Base-by-base conservation (phyloP, 2,329 filamentous ascomycete genomes). In the Sporothrix mexicana region DNA sequence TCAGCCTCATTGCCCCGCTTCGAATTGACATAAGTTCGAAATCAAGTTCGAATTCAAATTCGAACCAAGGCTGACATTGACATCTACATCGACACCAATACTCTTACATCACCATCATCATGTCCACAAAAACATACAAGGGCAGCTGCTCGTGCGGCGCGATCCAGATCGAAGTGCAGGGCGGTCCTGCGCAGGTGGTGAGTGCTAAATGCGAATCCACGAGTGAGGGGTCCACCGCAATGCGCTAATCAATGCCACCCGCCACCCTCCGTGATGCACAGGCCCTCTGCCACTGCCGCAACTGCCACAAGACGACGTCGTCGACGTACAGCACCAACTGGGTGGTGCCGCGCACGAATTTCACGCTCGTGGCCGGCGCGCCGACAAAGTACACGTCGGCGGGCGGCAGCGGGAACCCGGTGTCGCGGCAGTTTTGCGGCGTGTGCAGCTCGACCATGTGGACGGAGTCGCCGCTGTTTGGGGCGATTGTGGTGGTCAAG, bases 201-300 rank as follows among this genome's bases (percentile, higher is more conserved):
- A 68, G 64, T 68, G 12, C 23, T 23, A n/a, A n/a, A 12, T 23
- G 23, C 30, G 3, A 30, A 30, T 30, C 5, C 3, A 30, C 3
- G 30, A 5, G 30, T 36, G 64, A 17, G 23, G 30, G 17, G 43
- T 47, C 12, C 4, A 17, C 15, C 10, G 62, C 30, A 8, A 17
- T 47, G 3, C 10, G 8, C 9, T 7, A 47, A 47, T 20, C 4
- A 6, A 15, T 15, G 3, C 9, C 41, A 9, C 17, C 13, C 20
- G 43, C 15, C 36, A 8, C 5, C 10, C 36, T 15, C 59, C 30
- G 5, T 12, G 15, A n/a, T 45, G 17, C 3, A 13, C 45, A 68
- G 64, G 64, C 64, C 45, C 64, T 68, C 45, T 68, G 64, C 23
- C 64, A 68, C 45, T 68, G 64, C 45, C 64, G 9, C 64, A 68